Evolutionary conservation across 2,329 filamentous ascomycete species (phyloP).

Genomic region (Xylaria sp.): DNA sequence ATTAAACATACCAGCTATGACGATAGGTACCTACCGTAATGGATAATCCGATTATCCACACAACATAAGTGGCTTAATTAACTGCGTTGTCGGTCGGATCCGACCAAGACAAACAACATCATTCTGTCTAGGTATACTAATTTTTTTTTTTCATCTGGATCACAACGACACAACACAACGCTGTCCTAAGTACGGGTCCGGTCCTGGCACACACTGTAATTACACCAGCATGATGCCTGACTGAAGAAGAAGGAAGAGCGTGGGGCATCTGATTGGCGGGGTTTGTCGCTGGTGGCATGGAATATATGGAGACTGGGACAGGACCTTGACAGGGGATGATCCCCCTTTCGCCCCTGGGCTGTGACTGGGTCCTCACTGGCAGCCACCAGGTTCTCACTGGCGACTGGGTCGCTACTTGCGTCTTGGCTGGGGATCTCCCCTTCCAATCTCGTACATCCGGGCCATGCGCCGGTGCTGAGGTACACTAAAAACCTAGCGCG

Average conservation of each 20-base stretch:
- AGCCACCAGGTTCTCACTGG: background rate
- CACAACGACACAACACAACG: background rate
- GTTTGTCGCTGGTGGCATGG: slow-evolving; percentile 17
- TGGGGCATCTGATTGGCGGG: slow-evolving; percentile 20
- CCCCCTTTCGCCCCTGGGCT: slow-evolving; percentile 32
- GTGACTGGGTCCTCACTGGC: slow-evolving; percentile 1
- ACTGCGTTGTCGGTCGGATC: slow-evolving; percentile 11
- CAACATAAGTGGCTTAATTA: slow-evolving; percentile 2
- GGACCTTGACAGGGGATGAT: slow-evolving; percentile 20
- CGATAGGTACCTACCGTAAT: background rate
- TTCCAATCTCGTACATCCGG: slow-evolving; percentile 34
- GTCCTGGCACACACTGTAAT: background rate
- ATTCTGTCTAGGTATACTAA: background rate
- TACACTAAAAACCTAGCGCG: slow-evolving; percentile 9
- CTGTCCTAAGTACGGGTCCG: too few species aligned
- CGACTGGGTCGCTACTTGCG: background rate
- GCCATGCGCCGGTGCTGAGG: slow-evolving; percentile 26
- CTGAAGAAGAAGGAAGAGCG: slow-evolving; percentile 33
- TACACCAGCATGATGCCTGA: slow-evolving; percentile 24
- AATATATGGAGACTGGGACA: slow-evolving; percentile 22
- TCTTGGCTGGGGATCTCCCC: slow-evolving; percentile 30
- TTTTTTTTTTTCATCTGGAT: background rate
- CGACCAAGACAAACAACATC: slow-evolving; percentile 10
- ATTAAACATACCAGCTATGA: slow-evolving; percentile 6
- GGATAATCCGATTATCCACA: too few species aligned